phyloP scores from a whole-genome alignment of 495 filamentous ascomycete genomes.

The Cudoniella acicularis region DNA sequence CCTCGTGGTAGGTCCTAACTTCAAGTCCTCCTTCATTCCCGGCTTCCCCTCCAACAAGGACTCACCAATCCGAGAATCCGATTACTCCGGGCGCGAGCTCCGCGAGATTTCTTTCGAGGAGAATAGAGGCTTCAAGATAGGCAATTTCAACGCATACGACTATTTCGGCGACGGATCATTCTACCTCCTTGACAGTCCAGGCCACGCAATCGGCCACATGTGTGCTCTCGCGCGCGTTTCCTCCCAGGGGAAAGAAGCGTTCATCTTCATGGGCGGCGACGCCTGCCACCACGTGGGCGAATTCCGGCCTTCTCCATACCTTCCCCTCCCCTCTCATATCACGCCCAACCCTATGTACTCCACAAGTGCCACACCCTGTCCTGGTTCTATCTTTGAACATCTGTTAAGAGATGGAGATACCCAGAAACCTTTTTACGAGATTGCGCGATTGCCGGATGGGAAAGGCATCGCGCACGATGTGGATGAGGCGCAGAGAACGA shows the following conservation, averaged over 20 bases:
- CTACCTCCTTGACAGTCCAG: slow-evolving; percentile 48
- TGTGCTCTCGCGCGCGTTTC: slow-evolving; percentile 45
- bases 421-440: slow-evolving; percentile 35
- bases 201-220: slow-evolving; percentile 50
- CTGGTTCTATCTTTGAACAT: slow-evolving; percentile 22
- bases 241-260: slow-evolving; percentile 38
- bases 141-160: slow-evolving; percentile 47
- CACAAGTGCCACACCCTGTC: slow-evolving; percentile 14
- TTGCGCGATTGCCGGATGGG: slow-evolving; percentile 24
- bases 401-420: slow-evolving; percentile 25
- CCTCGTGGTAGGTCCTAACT: slow-evolving; percentile 52
- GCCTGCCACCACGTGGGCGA: slow-evolving; percentile 45
- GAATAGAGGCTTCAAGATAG: slow-evolving; percentile 31
- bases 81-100: slow-evolving; percentile 34
- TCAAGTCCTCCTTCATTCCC: slow-evolving; percentile 41
- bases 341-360: slow-evolving; percentile 29
- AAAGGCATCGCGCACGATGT: slow-evolving; percentile 23
- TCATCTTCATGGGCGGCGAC: slow-evolving; percentile 52
- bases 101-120: slow-evolving; percentile 36
- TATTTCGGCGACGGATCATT: slow-evolving; percentile 55
- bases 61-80: slow-evolving; percentile 32
- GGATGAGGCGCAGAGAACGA: slow-evolving; percentile 31
- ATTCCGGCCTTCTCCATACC: slow-evolving; percentile 39
- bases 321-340: slow-evolving; percentile 37
- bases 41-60: slow-evolving; percentile 42